phyloP scores from a whole-genome alignment of 1,139 yeast genomes.

The Blastobotrys capitulatus region DNA sequence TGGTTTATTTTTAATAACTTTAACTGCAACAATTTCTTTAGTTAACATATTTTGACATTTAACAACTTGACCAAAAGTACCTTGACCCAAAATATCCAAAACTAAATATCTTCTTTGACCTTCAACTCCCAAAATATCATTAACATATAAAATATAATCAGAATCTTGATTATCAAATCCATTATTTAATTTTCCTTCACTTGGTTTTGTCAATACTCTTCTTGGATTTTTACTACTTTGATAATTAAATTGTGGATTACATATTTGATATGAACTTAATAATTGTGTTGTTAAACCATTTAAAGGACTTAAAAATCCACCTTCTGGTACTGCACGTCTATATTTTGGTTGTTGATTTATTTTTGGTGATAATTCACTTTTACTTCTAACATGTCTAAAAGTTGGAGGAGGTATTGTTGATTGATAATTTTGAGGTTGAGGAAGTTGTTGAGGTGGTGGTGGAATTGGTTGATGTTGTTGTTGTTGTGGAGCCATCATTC shows the following conservation, averaged over 20 bases:
- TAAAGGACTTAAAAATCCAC: constrained; percentile 80
- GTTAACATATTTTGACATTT: constrained; percentile 90
- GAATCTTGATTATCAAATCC: constrained; percentile 86
- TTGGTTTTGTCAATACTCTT: constrained; percentile 87
- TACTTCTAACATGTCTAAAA: constrained; percentile 40
- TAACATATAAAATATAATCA: constrained; percentile 89
- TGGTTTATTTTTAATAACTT: constrained; percentile 87
- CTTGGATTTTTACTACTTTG: constrained; percentile 83
- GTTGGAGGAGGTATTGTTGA: constrained; percentile 34
- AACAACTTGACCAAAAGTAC: constrained; percentile 98
- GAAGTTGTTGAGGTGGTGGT: neutral
- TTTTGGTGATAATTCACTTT: constrained; percentile 58
- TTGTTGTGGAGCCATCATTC: neutral
- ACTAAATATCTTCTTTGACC: constrained; percentile 83
- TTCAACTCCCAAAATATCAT: constrained; percentile 85
- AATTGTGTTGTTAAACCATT: constrained; percentile 74
- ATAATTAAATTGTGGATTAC: constrained; percentile 84
- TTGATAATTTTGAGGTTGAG: neutral
- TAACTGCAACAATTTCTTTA: constrained; percentile 88
- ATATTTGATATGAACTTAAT: constrained; percentile 74
- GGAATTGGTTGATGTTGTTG: neutral
- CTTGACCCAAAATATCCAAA: constrained; percentile 86
- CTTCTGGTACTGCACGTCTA: constrained; percentile 74
- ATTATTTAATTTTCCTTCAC: constrained; percentile 72
- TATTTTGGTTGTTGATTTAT: constrained; percentile 64